Base-by-base conservation (phyloP, 495 filamentous ascomycete species). In the Penicillium fimorum region DNA sequence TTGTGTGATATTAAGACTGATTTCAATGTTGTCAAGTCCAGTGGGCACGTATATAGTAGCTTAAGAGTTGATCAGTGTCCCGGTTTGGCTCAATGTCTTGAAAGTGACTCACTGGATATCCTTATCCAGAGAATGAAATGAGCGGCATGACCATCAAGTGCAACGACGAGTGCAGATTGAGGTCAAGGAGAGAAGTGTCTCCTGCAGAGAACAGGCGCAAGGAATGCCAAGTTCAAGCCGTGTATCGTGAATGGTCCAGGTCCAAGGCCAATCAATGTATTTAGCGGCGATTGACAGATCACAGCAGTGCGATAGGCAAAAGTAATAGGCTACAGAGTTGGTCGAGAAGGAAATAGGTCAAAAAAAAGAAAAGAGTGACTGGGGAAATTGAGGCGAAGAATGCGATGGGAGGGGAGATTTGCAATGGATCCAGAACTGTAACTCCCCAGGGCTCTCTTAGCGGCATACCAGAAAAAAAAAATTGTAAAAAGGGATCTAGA, bases 101-200 rank as follows among this genome's bases (percentile, higher is more conserved):
- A n/a, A 30, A n/a, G 29, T 49, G 51, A 60, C 62, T 62, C 53
- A 67, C 62, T 47, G 48, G 51, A 42, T 48, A 35, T 48, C 12
- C 44, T 66, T 63, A 66, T 58, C 57, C 47, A 37, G 32, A 59
- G 42, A 48, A 47, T 24, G 29, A 58, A 63, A 44, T 57, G 62
- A 65, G 49, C 62, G 62, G 55, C 65, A 68, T 68, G 65, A 54
- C 62, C 61, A 43, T 51, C 53, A 35, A 43, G 52, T 56, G 43
- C 53, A 50, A 57, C 41, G 37, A 40, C 30, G 37, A 53, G 45
- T 33, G 37, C 57, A 49, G 29, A 43, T 49, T 41, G 50, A 40
- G 52, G 46, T 35, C 42, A 51, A 37, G 7, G 35, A 38, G 35
- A 38, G 35, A 38, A 48, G 45, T 27, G 35, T 47, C 53, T 50